These are phyloP conservation scores for Sarocladium kiliense DNA, from an alignment of 2,329 filamentous ascomycete genomes.

Conservation along the genomic window DNA sequence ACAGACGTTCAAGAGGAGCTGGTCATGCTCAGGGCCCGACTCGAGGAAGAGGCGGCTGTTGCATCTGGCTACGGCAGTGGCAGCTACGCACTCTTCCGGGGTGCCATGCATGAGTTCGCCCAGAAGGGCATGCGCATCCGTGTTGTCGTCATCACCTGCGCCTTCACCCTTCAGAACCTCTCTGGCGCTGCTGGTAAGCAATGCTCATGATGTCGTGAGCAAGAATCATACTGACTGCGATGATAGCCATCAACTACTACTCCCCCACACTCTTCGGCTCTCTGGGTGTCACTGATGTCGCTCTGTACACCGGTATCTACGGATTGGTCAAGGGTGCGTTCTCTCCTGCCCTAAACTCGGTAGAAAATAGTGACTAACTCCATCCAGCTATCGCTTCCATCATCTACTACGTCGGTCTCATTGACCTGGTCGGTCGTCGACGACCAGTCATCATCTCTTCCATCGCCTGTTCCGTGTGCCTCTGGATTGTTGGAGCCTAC, in stretches of 20 bases:
- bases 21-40: constrained; percentile 34
- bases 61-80: constrained; percentile 25
- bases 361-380: background rate
- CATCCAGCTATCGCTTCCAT: constrained; percentile 54
- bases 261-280: constrained; percentile 32
- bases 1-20: constrained; percentile 42
- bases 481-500: constrained; percentile 56
- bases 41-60: constrained; percentile 28
- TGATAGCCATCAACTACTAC: constrained; percentile 67
- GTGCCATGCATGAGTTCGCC: constrained; percentile 27
- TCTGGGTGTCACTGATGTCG: constrained; percentile 36
- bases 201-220: background rate
- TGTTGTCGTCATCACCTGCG: constrained; percentile 29
- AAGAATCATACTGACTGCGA: background rate
- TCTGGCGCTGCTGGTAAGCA: constrained; percentile 32
- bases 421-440: constrained; percentile 43
- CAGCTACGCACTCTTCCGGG: constrained; percentile 26
- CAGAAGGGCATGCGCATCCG: constrained; percentile 36
- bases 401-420: constrained; percentile 41
- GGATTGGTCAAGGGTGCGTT: constrained; percentile 53
- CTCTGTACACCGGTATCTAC: constrained; percentile 60
- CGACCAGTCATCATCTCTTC: constrained; percentile 57
- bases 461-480: constrained; percentile 50
- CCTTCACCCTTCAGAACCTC: constrained; percentile 34
- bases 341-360: background rate